Evolutionary conservation across 371 early-diverging fungal species (phyloP).

Genomic region (Circinella umbellata): DNA sequence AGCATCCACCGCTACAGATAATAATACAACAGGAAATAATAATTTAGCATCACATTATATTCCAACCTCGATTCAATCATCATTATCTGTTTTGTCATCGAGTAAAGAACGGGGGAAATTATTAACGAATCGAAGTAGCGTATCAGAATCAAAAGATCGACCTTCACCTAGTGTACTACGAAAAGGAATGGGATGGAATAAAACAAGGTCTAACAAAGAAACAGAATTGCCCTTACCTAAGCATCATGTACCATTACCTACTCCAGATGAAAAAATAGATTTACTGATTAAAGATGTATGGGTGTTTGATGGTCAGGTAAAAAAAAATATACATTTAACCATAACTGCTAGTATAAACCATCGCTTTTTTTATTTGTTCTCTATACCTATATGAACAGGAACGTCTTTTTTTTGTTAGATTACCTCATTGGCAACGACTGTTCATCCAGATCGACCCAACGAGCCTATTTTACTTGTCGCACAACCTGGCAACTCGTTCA

Average conservation of each 20-base stretch:
- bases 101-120: conserved; percentile 20
- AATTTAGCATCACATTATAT: conserved; percentile 12
- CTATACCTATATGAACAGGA: neutral
- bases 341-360: too few relatives aligned
- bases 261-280: conserved; percentile 18
- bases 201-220: conserved; percentile 9
- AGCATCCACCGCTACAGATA: conserved; percentile 5
- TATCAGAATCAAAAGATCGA: conserved; percentile 20
- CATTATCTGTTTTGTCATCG: conserved; percentile 22
- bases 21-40: conserved; percentile 4
- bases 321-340: neutral
- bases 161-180: conserved; percentile 13
- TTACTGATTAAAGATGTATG: conserved; percentile 60
- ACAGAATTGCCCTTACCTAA: conserved; percentile 14
- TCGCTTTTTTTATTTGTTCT: neutral
- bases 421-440: conserved; percentile 43
- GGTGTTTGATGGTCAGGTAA: conserved; percentile 66
- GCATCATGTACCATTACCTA: conserved; percentile 9
- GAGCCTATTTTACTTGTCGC: conserved; percentile 61
- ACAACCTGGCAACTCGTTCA: conserved; percentile 66
- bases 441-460: conserved; percentile 43
- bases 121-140: conserved; percentile 7
- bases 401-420: conserved; percentile 24
- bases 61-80: conserved; percentile 16
- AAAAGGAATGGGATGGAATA: conserved; percentile 31